phyloP scores from a whole-genome alignment of 331 rosid genomes.

The Pyracantha coccinea region DNA sequence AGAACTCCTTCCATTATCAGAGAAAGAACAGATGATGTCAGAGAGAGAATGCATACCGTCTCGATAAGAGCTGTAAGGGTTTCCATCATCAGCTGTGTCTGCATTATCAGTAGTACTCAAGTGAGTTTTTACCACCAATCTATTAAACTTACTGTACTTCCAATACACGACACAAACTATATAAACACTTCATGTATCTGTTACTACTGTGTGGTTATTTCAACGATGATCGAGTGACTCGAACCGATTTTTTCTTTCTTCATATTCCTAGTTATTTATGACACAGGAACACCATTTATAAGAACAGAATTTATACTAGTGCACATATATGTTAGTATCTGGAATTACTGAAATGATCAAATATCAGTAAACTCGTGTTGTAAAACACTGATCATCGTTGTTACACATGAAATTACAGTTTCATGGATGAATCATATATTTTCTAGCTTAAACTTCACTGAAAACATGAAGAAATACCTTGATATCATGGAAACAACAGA shows the following conservation, averaged over 20 bases:
- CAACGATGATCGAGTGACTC: no score
- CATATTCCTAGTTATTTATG: background rate
- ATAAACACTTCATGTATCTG: background rate
- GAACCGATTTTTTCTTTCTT: background rate
- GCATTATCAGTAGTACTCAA: background rate
- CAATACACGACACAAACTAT: background rate
- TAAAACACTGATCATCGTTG: background rate
- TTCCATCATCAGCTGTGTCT: constrained; percentile 10
- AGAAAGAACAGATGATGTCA: background rate
- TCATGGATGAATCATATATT: background rate
- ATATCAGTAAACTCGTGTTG: background rate
- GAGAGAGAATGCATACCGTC: background rate
- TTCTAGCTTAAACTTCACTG: background rate
- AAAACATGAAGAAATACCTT: background rate
- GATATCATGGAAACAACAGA: background rate
- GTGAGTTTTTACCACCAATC: background rate
- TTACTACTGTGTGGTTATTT: background rate
- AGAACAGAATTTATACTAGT: background rate
- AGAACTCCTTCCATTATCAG: background rate
- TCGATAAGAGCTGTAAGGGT: background rate
- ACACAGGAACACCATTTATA: no score
- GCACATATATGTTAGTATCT: no score
- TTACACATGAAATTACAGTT: background rate
- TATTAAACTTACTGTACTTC: background rate
- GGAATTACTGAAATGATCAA: background rate